Conservation (phyloP, 345 rosid species). For the Murraya koenigii region DNA sequence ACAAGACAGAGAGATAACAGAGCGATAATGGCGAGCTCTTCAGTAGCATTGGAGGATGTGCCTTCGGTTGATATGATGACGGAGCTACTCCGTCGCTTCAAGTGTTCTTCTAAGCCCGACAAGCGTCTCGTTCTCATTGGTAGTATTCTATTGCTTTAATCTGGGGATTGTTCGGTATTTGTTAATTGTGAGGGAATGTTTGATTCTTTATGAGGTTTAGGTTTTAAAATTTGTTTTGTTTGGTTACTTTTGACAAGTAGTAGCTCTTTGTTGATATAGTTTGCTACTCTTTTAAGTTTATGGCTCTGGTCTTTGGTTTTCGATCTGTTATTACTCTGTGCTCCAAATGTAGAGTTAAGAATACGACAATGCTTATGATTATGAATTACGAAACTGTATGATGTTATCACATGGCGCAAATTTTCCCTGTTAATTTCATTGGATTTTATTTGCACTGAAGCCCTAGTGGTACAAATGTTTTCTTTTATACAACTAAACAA, state of each 20-base stretch:
- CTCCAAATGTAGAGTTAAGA: background rate
- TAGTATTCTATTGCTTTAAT: conserved; percentile 11
- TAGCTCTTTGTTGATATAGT: background rate
- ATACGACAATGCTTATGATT: background rate
- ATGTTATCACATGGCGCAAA: background rate
- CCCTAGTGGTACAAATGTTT: background rate
- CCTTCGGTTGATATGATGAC: conserved; percentile 78
- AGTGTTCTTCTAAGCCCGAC: conserved; percentile 81
- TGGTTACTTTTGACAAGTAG: background rate
- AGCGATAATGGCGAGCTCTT: conserved; percentile 31
- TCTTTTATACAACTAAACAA: background rate
- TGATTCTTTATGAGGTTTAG: background rate
- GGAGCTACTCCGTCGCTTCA: conserved; percentile 83
- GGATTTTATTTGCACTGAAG: background rate
- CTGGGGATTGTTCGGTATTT: background rate
- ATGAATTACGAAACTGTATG: background rate
- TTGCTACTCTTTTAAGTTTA: background rate
- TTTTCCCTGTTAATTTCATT: background rate
- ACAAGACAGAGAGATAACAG: background rate
- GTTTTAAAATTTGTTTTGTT: background rate
- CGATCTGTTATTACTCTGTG: background rate
- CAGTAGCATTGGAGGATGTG: conserved; percentile 58
- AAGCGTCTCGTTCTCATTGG: conserved; percentile 91
- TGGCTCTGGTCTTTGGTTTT: background rate
- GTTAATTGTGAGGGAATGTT: background rate